A percentile compares a stretch with the other conserved stretches of the same genome.
phyloP scores from a whole-genome alignment of 1,139 yeast species.

The Suhomyces terraborum region DNA sequence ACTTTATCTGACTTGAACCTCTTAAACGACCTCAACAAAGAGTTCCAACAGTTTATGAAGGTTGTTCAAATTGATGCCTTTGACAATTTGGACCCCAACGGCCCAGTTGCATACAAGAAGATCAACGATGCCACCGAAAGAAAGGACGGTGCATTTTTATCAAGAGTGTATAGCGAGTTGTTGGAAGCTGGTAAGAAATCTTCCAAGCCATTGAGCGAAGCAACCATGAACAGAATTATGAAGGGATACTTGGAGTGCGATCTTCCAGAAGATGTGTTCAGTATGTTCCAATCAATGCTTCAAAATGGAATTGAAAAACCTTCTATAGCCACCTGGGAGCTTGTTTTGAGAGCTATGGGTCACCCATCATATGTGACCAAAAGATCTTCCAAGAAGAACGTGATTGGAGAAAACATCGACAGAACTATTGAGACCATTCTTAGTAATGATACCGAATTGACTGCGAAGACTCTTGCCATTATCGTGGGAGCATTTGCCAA shows the following conservation, averaged over 20 bases:
- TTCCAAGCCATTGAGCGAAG: constrained; percentile 30
- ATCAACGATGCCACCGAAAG: constrained; percentile 27
- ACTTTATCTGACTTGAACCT: constrained; percentile 20
- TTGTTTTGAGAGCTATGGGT: constrained; percentile 40
- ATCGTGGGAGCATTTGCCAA: constrained; percentile 42
- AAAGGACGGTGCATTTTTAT: constrained; percentile 25
- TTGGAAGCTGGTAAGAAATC: constrained; percentile 28
- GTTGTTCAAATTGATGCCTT: constrained; percentile 17
- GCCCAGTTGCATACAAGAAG: constrained; percentile 24
- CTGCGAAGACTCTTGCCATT: constrained; percentile 34
- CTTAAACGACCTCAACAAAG: constrained; percentile 16
- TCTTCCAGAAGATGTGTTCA: constrained; percentile 35
- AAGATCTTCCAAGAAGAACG: constrained; percentile 20
- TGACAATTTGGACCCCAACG: constrained; percentile 40
- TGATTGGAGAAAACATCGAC: constrained; percentile 27
- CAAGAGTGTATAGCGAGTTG: constrained; percentile 28
- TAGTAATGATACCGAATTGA: constrained; percentile 26
- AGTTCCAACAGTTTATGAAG: constrained; percentile 19
- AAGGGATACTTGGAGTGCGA: constrained; percentile 34
- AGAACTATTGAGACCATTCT: constrained; percentile 34
- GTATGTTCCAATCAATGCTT: constrained; percentile 37
- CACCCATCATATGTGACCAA: constrained; percentile 28
- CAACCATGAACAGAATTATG: constrained; percentile 39
- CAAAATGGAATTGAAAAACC: constrained; percentile 31
- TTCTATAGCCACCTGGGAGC: constrained; percentile 37